Base-by-base conservation (phyloP, 2,329 filamentous ascomycete genomes). In the Endoconidiophora laricicola region DNA sequence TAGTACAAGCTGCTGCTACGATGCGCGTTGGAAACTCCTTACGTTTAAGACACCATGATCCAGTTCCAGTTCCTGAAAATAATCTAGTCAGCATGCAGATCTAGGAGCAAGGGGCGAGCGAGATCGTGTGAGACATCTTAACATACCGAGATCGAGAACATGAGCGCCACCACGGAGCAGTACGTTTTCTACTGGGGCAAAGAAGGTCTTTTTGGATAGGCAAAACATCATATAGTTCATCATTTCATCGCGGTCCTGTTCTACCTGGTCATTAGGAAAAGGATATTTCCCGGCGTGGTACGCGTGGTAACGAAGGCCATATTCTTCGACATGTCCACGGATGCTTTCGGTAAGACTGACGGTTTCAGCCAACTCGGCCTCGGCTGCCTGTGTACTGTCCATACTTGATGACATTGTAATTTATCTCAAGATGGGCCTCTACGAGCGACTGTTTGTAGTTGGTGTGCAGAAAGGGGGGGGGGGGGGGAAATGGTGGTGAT, bases 1-100 rank as follows among this genome's bases (percentile, higher is more conserved):
- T 71, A 2, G 72, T 71, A 16, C 69, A 73, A 2, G 76, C 62
- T 57, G 36, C 18, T 18, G 16, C 3, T 33, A 7, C 16, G 14
- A 7, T 10, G 22, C 2, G 40, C n/a, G 2, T 16, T 20, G 4
- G 18, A 43, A 65, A 33, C 12, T 33, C 29, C 70, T 63, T 59
- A 72, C 70, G 58, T 54, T 73, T 67, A 43, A 72, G 64, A 42
- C 66, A 67, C 71, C 71, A 74, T 52, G 66, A 67, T 2, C 71
- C 71, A 7, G 70, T 73, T 9, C 71, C 71, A 4, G 70, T 73
- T 18, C 69, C 69, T 71, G 48, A 42, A 52, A 23, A 40, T 29
- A 24, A 14, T 7, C 16, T 41, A 4, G 49, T 47, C 37, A 41
- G 24, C 26, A 24, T 42, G 14, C 63, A 49, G 57, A 65, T 69